Evolutionary conservation across 2,329 filamentous ascomycete genomes (phyloP), one percentile per base, ranked within the genome.

Genomic region (Chrysoporthe austroafricana): DNA sequence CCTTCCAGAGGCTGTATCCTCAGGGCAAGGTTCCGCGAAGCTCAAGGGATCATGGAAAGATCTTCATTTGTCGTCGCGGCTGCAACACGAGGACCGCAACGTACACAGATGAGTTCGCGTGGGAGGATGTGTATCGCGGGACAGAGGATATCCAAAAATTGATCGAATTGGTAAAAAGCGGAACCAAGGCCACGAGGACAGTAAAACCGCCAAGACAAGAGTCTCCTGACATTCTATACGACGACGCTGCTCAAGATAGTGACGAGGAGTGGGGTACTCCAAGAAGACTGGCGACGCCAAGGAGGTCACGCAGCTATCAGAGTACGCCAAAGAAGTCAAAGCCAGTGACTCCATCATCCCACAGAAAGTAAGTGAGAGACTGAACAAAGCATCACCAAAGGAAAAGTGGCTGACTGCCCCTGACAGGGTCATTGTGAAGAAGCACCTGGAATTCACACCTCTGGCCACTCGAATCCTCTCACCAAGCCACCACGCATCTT

Each of bases 361-460:
- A 80, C 68, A 79, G 80, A 62, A 81, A 78, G 77, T 77, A 73
- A 57, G 76, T 69, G 42, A 13, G 13, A 32, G 42, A 14, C 21
- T 64, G 43, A 66, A 81, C 82, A 3, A 91, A 7, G 76, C 75
- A n/a, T 78, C 77, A 6, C 75, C 76, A 26, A 77, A 76, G 8
- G 74, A 72, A 59, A 70, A 74, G 32, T 72, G 69, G n/a, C 73
- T 69, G n/a, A 75, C 48, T 26, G 61, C 68, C 0, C 36, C 64
- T 48, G 26, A 67, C 65, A 83, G 85, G 70, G 89, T 93, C 50
- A 80, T 92, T 50, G 82, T 95, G 54, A 97, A 96, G 77, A 97
- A 94, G 74, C 91, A 93, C 5, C 86, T 99, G 46, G 94, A 97
- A 75, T 98, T 98, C 74, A 99, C 96, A 0, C 96, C 96, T 0